A percentile compares a stretch with the other conserved stretches of the same genome.
Conservation (phyloP, 2,329 filamentous ascomycete species). For the Trichoderma polysporum region DNA sequence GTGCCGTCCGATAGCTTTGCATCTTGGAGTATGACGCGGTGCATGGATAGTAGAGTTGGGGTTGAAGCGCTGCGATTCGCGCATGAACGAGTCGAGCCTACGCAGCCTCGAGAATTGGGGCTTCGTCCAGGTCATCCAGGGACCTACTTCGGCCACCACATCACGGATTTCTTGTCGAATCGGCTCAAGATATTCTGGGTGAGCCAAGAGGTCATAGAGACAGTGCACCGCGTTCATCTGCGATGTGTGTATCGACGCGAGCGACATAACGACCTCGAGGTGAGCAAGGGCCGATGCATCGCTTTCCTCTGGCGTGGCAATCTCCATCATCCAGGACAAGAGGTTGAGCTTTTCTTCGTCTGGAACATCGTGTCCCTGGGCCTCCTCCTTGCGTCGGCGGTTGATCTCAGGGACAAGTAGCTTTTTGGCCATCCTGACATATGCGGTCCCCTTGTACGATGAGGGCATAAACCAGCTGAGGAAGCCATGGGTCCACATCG, state of each 20-base stretch:
- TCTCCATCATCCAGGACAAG: neutral
- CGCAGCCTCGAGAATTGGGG: conserved; percentile 19
- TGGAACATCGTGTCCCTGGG: neutral
- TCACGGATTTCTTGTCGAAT: neutral
- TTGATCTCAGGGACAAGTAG: neutral
- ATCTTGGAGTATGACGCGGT: conserved; percentile 5
- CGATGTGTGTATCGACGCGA: neutral
- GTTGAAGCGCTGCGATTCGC: conserved; percentile 26
- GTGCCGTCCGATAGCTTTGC: conserved; percentile 14
- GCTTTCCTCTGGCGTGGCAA: neutral
- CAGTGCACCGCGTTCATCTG: neutral
- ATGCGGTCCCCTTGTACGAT: neutral
- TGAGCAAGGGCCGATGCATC: neutral
- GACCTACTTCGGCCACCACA: neutral
- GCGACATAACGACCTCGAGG: neutral
- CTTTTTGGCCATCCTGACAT: neutral
- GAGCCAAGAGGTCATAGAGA: conserved; percentile 49
- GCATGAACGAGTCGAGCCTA: conserved; percentile 29
- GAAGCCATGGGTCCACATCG: conserved; percentile 9
- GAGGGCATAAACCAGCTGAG: conserved; percentile 17
- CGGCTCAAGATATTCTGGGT: conserved; percentile 38
- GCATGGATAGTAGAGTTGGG: conserved; percentile 22
- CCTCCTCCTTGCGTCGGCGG: neutral
- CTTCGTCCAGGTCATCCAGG: neutral
- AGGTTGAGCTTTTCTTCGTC: neutral